Evolutionary conservation across 163 green algal genomes (phyloP), one percentile per base, ranked within the genome.

Genomic region (Coccomyxa subellipsoidea): DNA sequence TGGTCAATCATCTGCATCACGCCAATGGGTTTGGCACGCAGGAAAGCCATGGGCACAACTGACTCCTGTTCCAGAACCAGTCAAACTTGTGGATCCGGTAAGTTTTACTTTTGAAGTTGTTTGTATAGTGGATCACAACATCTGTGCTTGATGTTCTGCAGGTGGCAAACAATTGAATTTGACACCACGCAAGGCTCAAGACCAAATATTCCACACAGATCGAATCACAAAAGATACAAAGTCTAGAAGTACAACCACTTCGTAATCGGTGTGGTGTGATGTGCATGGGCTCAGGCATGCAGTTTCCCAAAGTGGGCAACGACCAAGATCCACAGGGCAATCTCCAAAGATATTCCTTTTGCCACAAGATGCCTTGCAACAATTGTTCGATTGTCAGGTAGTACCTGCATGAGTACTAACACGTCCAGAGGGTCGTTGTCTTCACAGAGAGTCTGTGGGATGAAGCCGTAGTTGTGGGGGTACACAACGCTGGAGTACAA

Each of bases 1-100:
- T 86, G 82, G 88, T 99, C 96, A 37, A 99, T 89, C 96, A 99
- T 99, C 54, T 93, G 89, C 96, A 98, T 98, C 27, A 98, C 93
- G 35, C 96, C 96, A 70, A 99, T 99, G 54, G 96, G 93, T 76
- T 93, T 94, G 54, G 87, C 92, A 18, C 95, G 89, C 89, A 98
- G 82, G 86, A 98, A 98, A 85, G 91, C 96, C 90, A 97, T 97
- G 39, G 95, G 95, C 54, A 95, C 91, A 25, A 97, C 93, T 10
- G 94, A 89, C 84, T 97, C 94, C 90, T 97, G 91, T 86, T 87
- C 5, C 0, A 34, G n/a, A n/a, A n/a, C n/a, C n/a, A n/a, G n/a
- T n/a, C n/a, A n/a, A n/a, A n/a, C n/a, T n/a, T n/a, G n/a, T n/a
- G n/a, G n/a, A n/a, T n/a, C n/a, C n/a, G n/a, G n/a, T n/a, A n/a